Evolutionary conservation across 495 filamentous ascomycete species (phyloP), one percentile per base, ranked within the genome.

Genomic region (Evansstolkia leycettana): DNA sequence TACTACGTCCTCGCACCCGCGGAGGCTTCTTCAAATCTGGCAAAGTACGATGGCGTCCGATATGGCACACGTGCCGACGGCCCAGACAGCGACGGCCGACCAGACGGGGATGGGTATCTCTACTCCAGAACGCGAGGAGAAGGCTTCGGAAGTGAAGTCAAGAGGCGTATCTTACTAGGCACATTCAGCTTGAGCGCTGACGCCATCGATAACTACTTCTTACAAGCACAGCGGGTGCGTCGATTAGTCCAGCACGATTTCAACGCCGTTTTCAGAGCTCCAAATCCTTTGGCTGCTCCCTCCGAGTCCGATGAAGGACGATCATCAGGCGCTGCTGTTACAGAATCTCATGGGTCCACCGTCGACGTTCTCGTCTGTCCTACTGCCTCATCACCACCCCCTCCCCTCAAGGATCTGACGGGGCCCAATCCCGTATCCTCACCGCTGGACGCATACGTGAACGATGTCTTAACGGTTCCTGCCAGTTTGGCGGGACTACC

Each of bases 1-100:
- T 99, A 99, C 55, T 99, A 99, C 51, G 68, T 96, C 31, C 76
- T 99, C 41, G 90, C 90, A 5, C 84, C 92, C 0, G 86, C 90
- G 9, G 90, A 99, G 62, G 92, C 92, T 10, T 85, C 83, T 9
- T 95, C 89, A 12, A 99, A 99, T 41, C 73, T 99, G n/a, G 82
- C 90, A 32, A 94, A 90, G 57, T 99, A 94, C 52, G 90, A 99
- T 47, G 90, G 92, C 6, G 72, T 95, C 8, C 80, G 90, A 11
- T 99, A 94, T 53, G 90, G 90, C 2, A 65, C 57, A 28, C 71
- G 75, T 16, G 43, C 48, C 10, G 49, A 52, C 6, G 54, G 47
- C 8, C 39, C 49, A 12, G 50, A 59, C 23, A 47, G 42, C 33
- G 44, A 48, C 17, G n/a, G 46, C 39, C 28, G 45, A 38, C 23